A percentile compares a stretch with the other conserved stretches of the same genome.
Conservation (phyloP, 495 filamentous ascomycete species). For the Recurvomyces mirabilis region DNA sequence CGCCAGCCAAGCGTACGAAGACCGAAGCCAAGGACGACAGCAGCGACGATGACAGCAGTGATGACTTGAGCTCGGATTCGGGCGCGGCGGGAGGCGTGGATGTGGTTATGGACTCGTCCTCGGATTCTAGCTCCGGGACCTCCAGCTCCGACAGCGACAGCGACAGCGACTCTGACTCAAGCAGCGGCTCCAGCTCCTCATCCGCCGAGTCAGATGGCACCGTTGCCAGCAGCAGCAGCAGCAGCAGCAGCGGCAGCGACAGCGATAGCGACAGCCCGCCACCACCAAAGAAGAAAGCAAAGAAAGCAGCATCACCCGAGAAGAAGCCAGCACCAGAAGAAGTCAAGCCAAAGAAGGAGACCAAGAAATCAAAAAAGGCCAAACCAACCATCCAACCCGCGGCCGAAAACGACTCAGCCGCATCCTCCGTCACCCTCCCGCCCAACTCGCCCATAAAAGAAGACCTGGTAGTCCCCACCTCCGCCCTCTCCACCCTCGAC, state of each 20-base stretch:
- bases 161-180: not conserved
- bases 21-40: constrained; percentile 3
- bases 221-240: constrained; percentile 1
- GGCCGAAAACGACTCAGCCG: constrained; percentile 5
- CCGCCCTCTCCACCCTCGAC: not conserved
- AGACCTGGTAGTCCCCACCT: not conserved
- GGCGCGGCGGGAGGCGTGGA: not conserved
- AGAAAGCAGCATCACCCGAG: no score
- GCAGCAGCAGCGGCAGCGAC: constrained; percentile 1
- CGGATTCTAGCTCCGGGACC: no score
- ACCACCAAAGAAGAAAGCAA: constrained; percentile 15
- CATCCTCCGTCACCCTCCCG: constrained; percentile 18
- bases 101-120: not conserved
- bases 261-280: constrained; percentile 3
- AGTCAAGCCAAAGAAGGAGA: no score
- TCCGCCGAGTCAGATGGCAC: not conserved
- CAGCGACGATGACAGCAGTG: not conserved
- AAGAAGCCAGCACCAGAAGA: no score
- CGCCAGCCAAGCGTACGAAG: constrained; percentile 10
- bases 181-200: not conserved
- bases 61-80: not conserved
- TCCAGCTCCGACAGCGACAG: constrained; percentile 15
- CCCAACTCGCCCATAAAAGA: constrained; percentile 1
- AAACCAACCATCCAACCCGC: not conserved
- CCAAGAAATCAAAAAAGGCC: not conserved